Base-by-base conservation (phyloP, 805 yeast genomes). In the Candida vartiovaarae region DNA sequence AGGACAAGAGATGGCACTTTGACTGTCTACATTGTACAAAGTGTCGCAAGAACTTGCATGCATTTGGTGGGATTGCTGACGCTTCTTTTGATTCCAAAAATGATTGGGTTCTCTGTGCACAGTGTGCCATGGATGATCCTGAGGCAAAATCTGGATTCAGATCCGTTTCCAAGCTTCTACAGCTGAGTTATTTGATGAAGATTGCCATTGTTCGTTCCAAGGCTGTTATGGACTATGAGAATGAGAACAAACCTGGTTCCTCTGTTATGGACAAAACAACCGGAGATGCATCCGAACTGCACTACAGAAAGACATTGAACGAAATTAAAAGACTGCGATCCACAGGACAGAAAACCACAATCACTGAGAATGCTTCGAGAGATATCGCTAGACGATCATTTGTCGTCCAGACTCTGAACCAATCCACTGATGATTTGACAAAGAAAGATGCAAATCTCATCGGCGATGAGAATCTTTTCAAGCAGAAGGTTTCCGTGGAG, bases 151-250 rank as follows among this genome's bases (percentile, higher is more conserved):
- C 67, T 1, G 89, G 84, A 0, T 81, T 88, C 57, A 72, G 67
- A 39, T 55, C 64, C n/a, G 81, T 89, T 1, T 73, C 87, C 5
- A 81, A 80, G 46, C 72, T 88, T 39, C 63, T 77, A 20, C 98
- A 93, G 63, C 73, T 89, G 56, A 70, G 82, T 20, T 87, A 80
- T 59, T 65, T 93, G 38, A 67, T 90, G 51, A 83, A 85, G 55
- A 88, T 93, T 49, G 98, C 98, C 0, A 68, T 90, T 38, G 76
- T 84, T 3, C 71, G 96, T 44, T 84, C 84, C 34, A 78, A 66
- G 56, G 72, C 76, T 20, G 84, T 81, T 0, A 79, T 83, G 77
- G 65, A 64, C 38, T 60, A 56, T 29, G 68, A 64, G 43, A 35
- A 39, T 11, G 34, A 44, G 8, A 40, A 29, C 10, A 38, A 40